Conservation (phyloP, 1,139 yeast genomes). For the Geotrichum aggregatum region DNA sequence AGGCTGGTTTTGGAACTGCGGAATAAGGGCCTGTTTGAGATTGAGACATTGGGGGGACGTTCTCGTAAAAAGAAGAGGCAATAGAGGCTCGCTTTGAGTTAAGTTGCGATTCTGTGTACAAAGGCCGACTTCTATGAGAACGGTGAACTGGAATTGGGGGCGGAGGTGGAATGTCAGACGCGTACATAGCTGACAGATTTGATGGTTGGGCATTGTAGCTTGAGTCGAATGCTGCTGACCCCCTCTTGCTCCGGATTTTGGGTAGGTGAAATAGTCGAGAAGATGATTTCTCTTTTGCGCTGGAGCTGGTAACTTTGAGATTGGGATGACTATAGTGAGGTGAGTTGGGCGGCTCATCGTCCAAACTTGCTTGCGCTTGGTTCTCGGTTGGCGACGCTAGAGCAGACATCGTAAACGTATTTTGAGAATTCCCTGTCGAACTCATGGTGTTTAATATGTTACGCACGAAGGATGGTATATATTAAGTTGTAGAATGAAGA, state of each 20-base stretch:
- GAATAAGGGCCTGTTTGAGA: neutral
- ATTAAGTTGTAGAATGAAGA: neutral
- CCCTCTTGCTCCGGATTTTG: no score
- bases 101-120: neutral
- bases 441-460: no score
- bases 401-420: neutral
- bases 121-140: neutral
- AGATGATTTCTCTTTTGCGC: neutral
- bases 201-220: neutral
- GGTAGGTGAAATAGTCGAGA: neutral
- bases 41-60: conserved; percentile 7
- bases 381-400: no score
- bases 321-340: no score
- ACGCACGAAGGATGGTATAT: neutral
- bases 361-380: no score
- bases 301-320: neutral
- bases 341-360: no score
- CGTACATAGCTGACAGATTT: neutral
- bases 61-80: conserved; percentile 9
- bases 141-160: neutral
- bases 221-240: neutral
- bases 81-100: neutral
- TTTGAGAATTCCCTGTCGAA: no score
- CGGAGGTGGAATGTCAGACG: neutral
- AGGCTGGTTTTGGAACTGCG: neutral